Conservation (phyloP, 2,329 filamentous ascomycete species). For the Colletotrichum incanum region DNA sequence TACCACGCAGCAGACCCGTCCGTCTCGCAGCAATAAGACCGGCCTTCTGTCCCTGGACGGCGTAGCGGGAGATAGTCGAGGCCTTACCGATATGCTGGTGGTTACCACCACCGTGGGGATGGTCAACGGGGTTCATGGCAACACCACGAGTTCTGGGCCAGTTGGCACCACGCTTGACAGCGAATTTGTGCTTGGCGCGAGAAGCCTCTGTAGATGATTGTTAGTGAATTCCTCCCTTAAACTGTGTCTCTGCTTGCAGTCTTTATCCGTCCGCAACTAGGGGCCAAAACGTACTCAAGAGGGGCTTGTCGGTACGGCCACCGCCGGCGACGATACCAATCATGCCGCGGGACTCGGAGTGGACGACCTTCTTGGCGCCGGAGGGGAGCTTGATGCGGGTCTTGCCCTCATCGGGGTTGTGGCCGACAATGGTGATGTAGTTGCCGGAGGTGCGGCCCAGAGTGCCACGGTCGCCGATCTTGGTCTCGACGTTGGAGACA, state of each 20-base stretch:
- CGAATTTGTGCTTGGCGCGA: slow-evolving; percentile 99
- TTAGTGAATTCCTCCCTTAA: slow-evolving; percentile 56
- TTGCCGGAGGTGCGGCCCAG: slow-evolving; percentile 98
- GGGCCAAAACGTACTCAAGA: slow-evolving; percentile 80
- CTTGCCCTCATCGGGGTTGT: slow-evolving; percentile 99
- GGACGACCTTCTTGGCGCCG: slow-evolving; percentile 98
- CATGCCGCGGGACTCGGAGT: slow-evolving; percentile 95
- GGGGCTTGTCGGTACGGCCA: slow-evolving; percentile 99
- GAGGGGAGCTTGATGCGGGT: slow-evolving; percentile 99
- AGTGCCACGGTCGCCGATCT: slow-evolving; percentile 95
- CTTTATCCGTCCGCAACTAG: not conserved
- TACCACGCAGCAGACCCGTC: slow-evolving; percentile 99
- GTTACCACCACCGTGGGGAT: slow-evolving; percentile 99
- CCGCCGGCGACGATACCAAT: slow-evolving; percentile 99
- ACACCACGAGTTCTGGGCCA: slow-evolving; percentile 99
- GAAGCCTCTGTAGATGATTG: slow-evolving; percentile 83
- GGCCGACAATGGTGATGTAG: slow-evolving; percentile 98
- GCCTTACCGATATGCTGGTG: slow-evolving; percentile 99
- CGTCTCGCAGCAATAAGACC: slow-evolving; percentile 99
- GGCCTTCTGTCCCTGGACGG: slow-evolving; percentile 98
- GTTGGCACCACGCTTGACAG: slow-evolving; percentile 93
- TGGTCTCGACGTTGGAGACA: slow-evolving; percentile 99
- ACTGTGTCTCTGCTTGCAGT: not conserved
- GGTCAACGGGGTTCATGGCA: slow-evolving; percentile 99
- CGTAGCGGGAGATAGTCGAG: slow-evolving; percentile 98